These are phyloP conservation scores for Solanum chacoense DNA, from an alignment of 305 asterid species.

Conservation along the genomic window DNA sequence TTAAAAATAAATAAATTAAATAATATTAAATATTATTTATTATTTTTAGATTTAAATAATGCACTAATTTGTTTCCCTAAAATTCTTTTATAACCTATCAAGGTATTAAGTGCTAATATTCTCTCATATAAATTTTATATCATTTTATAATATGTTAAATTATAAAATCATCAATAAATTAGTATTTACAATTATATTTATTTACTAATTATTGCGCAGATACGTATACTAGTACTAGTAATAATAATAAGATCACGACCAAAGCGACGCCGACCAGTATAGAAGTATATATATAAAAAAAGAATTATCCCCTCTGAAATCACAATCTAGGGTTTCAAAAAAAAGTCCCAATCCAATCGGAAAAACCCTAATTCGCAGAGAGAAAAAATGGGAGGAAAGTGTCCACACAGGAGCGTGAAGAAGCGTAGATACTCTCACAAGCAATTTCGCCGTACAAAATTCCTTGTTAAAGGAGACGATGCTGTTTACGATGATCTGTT, in stretches of 20 bases:
- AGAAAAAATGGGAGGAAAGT: constrained; percentile 78
- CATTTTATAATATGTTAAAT: too few relatives aligned
- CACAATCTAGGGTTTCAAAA: constrained; percentile 29
- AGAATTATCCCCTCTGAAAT: not conserved
- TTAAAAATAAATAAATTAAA: too few relatives aligned
- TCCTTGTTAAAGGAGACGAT: constrained; percentile 64
- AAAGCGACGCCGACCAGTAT: not conserved
- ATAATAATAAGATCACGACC: not conserved
- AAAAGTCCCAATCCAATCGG: not conserved
- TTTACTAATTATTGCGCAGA: too few relatives aligned
- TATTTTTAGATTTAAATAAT: too few relatives aligned
- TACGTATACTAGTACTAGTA: not conserved
- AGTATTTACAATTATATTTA: too few relatives aligned
- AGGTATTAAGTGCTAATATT: too few relatives aligned
- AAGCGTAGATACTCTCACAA: constrained; percentile 84
- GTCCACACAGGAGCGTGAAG: constrained; percentile 81
- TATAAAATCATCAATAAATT: too few relatives aligned
- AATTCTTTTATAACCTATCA: too few relatives aligned
- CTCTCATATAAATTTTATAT: too few relatives aligned
- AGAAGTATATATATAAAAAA: not conserved
- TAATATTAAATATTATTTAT: too few relatives aligned
- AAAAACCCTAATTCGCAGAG: constrained; percentile 7
- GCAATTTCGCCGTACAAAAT: constrained; percentile 47
- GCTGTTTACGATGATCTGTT: constrained; percentile 69
- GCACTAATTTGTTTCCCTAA: too few relatives aligned